Percentiles rank a stretch among this genome's conserved stretches.
Conservation (phyloP, 768 basidiomycete species). For the Termitomyces sp. region DNA sequence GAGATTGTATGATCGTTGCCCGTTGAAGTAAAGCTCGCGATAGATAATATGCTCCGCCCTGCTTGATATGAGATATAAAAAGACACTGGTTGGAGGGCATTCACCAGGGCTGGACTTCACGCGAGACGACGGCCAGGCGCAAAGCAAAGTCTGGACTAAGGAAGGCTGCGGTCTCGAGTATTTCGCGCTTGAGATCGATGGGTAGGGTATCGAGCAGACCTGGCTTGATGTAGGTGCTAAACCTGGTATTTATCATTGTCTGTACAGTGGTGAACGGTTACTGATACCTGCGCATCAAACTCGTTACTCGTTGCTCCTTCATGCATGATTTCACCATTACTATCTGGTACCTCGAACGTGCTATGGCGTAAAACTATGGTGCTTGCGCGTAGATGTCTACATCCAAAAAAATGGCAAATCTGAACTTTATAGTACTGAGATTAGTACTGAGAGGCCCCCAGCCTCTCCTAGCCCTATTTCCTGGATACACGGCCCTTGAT, state of each 20-base stretch:
- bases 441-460: background rate
- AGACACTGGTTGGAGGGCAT: background rate
- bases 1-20: background rate
- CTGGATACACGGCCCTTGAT: constrained; percentile 31
- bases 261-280: background rate
- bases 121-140: constrained; percentile 13
- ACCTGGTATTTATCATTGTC: constrained; percentile 8
- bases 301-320: no score
- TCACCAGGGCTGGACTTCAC: constrained; percentile 13
- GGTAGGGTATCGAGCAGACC: constrained; percentile 9
- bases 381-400: no score
- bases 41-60: constrained; percentile 18
- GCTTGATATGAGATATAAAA: background rate
- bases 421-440: background rate
- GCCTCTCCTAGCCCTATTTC: background rate
- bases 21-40: constrained; percentile 14
- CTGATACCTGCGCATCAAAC: no score
- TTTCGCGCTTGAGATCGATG: constrained; percentile 15
- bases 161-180: constrained; percentile 12
- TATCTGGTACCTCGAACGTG: no score
- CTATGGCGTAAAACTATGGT: no score
- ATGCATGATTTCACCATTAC: no score
- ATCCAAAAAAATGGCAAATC: no score
- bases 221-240: constrained; percentile 10
- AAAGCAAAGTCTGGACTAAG: constrained; percentile 6